phyloP scores from a whole-genome alignment of 768 basidiomycete species.

The Suillus sp. region DNA sequence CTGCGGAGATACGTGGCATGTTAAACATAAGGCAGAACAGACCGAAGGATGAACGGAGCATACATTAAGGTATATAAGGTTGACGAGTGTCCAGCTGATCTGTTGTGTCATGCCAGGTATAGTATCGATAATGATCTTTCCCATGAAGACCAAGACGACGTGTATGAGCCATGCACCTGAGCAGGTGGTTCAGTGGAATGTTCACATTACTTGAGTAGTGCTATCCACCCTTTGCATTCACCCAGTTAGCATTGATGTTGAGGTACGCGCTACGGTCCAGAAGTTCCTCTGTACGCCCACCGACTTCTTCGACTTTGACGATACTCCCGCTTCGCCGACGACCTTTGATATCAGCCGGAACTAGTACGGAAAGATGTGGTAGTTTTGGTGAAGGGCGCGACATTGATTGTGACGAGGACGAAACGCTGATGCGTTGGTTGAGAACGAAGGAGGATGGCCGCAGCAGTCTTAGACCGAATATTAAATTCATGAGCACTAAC shows the following conservation, averaged over 20 bases:
- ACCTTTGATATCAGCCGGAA: constrained; percentile 38
- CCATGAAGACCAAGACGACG: constrained; percentile 85
- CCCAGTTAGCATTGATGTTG: constrained; percentile 92
- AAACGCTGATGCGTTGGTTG: constrained; percentile 3
- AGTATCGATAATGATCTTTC: constrained; percentile 92
- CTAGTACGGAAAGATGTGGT: constrained; percentile 43
- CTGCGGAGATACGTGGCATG: constrained; percentile 40
- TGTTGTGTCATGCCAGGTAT: constrained; percentile 94
- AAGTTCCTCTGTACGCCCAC: constrained; percentile 70
- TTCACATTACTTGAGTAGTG: constrained; percentile 9
- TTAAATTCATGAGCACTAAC: constrained; percentile 2
- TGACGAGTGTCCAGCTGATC: constrained; percentile 93
- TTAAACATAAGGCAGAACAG: constrained; percentile 1
- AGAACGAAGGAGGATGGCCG: constrained; percentile 4
- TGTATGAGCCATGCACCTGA: constrained; percentile 98
- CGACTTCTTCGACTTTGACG: constrained; percentile 85
- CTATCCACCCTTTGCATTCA: constrained; percentile 81
- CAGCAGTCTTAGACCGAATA: background rate
- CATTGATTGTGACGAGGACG: constrained; percentile 42
- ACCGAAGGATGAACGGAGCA: constrained; percentile 33
- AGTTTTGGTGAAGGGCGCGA: constrained; percentile 56
- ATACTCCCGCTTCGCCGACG: constrained; percentile 71
- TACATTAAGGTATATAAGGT: constrained; percentile 88
- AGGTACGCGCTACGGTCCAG: constrained; percentile 80
- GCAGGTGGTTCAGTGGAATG: constrained; percentile 10